These are phyloP conservation scores for Meyerozyma smithsonii DNA, from an alignment of 1,139 yeast species.

Conservation along the genomic window DNA sequence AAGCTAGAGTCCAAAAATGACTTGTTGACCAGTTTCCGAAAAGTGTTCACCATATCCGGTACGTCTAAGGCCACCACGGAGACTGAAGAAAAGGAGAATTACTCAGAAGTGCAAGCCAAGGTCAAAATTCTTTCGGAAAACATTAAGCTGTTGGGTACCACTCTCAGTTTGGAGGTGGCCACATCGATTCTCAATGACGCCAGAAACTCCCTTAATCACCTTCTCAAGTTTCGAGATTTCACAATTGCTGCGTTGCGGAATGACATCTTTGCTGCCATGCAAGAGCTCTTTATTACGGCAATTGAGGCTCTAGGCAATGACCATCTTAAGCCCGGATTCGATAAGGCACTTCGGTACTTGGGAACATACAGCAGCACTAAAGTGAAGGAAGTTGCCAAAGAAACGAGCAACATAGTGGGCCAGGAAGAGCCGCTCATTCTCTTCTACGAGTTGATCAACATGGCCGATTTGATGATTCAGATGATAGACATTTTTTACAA, in stretches of 20 bases:
- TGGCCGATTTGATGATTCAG: slow-evolving; percentile 89
- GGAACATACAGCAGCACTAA: slow-evolving; percentile 49
- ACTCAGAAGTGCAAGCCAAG: slow-evolving; percentile 39
- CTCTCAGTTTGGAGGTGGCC: slow-evolving; percentile 38
- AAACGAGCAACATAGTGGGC: background rate
- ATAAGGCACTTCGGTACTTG: slow-evolving; percentile 67
- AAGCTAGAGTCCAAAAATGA: slow-evolving; percentile 41
- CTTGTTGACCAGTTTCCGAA: slow-evolving; percentile 55
- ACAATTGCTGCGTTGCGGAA: slow-evolving; percentile 28
- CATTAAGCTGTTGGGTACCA: slow-evolving; percentile 36
- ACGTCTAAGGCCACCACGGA: slow-evolving; percentile 11
- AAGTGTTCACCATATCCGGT: slow-evolving; percentile 47
- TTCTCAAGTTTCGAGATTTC: slow-evolving; percentile 29
- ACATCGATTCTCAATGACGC: slow-evolving; percentile 37
- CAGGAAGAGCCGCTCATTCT: slow-evolving; percentile 67
- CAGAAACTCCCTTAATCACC: slow-evolving; percentile 29
- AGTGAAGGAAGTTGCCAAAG: background rate
- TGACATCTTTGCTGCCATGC: slow-evolving; percentile 33
- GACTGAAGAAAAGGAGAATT: slow-evolving; percentile 19
- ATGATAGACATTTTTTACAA: slow-evolving; percentile 89
- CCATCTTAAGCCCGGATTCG: slow-evolving; percentile 80
- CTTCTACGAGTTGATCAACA: slow-evolving; percentile 85
- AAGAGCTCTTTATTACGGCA: slow-evolving; percentile 63
- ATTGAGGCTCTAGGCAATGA: slow-evolving; percentile 61
- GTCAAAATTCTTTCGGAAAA: slow-evolving; percentile 42